Percentiles rank a stretch among this genome's conserved stretches.
Conservation (phyloP, 1,284 basidiomycete genomes). For the Ganoderma multipileum region DNA sequence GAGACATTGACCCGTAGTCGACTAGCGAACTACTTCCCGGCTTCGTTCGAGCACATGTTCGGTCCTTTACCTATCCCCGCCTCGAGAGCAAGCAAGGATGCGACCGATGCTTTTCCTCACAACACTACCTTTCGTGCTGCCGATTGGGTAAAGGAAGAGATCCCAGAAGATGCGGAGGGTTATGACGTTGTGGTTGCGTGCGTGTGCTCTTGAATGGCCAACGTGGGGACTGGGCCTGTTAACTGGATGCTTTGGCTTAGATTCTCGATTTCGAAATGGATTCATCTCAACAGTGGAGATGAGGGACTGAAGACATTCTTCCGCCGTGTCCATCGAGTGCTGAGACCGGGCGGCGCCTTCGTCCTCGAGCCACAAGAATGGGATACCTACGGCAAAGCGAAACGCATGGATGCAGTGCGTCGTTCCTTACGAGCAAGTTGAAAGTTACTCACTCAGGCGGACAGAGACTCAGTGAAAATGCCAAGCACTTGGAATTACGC, state of each 20-base stretch:
- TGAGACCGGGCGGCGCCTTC: conserved; percentile 66
- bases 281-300: conserved; percentile 81
- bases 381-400: conserved; percentile 80
- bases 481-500: conserved; percentile 57
- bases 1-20: conserved; percentile 2
- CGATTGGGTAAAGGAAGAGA: conserved; percentile 70
- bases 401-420: conserved; percentile 65
- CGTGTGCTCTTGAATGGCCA: conserved; percentile 36
- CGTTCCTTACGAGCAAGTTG: not conserved
- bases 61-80: conserved; percentile 73
- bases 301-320: conserved; percentile 72
- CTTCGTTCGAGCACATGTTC: conserved; percentile 74
- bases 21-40: conserved; percentile 68
- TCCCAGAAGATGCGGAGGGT: conserved; percentile 61
- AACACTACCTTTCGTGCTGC: conserved; percentile 73
- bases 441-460: conserved; percentile 1
- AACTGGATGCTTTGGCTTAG: conserved; percentile 45
- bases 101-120: conserved; percentile 65
- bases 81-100: conserved; percentile 31
- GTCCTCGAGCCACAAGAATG: conserved; percentile 82
- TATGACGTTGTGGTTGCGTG: conserved; percentile 82
- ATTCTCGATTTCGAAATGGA: conserved; percentile 87
- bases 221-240: not conserved
- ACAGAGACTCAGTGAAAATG: conserved; percentile 65
- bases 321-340: conserved; percentile 57